phyloP scores from a whole-genome alignment of 1,284 basidiomycete genomes.

The Phaffia rhodozyma region DNA sequence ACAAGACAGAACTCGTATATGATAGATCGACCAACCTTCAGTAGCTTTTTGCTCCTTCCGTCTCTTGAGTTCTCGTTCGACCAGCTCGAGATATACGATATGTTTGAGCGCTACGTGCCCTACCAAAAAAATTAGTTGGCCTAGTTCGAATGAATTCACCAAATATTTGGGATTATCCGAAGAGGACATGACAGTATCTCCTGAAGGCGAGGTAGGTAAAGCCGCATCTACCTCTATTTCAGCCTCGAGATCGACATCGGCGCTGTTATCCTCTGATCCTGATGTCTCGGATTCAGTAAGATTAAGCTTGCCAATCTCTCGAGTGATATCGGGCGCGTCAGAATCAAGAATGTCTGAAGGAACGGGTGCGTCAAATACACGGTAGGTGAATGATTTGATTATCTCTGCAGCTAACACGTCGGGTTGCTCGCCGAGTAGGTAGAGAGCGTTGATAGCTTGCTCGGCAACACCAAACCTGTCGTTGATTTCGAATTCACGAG shows the following conservation, averaged over 20 bases:
- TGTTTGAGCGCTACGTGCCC: constrained; percentile 97
- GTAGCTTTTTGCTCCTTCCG: constrained; percentile 74
- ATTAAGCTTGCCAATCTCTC: constrained; percentile 9
- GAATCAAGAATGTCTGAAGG: not conserved
- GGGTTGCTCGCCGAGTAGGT: constrained; percentile 85
- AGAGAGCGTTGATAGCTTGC: constrained; percentile 92
- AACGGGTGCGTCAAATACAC: constrained; percentile 46
- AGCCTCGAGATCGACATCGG: constrained; percentile 18
- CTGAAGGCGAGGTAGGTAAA: not conserved
- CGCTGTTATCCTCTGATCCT: constrained; percentile 11
- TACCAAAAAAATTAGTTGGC: constrained; percentile 84
- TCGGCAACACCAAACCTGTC: constrained; percentile 78
- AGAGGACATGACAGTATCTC: not conserved
- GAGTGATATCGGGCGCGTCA: constrained; percentile 10
- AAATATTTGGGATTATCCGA: constrained; percentile 4
- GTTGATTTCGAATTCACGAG: not conserved
- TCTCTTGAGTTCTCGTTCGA: constrained; percentile 94
- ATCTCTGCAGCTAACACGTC: constrained; percentile 71
- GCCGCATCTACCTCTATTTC: not conserved
- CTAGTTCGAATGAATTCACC: constrained; percentile 62
- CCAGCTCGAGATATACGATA: constrained; percentile 87
- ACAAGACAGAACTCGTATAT: constrained; percentile 10
- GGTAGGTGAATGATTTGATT: constrained; percentile 64
- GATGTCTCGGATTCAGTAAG: constrained; percentile 2
- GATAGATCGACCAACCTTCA: constrained; percentile 44